Percentiles rank a stretch among this genome's conserved stretches.
These are phyloP conservation scores for Talaromyces wortmannii DNA, from an alignment of 495 filamentous ascomycete genomes.

Conservation along the genomic window DNA sequence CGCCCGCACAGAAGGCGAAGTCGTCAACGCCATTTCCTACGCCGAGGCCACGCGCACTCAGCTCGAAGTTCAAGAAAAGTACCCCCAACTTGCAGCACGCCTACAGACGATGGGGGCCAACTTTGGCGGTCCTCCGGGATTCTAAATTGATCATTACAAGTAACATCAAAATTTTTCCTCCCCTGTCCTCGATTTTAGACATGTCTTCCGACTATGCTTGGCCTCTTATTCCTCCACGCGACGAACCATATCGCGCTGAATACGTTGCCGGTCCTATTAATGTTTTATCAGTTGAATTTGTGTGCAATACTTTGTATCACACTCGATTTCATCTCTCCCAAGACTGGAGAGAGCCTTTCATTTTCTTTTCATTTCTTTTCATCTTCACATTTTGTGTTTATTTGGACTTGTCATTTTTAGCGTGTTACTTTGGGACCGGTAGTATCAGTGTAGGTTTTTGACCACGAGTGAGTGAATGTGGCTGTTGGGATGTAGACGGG, in stretches of 20 bases:
- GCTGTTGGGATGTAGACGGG: too few relatives aligned
- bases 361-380: not conserved
- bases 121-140: slow-evolving; percentile 23
- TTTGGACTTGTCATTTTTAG: too few relatives aligned
- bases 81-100: slow-evolving; percentile 83
- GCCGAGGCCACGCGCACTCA: slow-evolving; percentile 96
- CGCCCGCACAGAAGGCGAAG: slow-evolving; percentile 90
- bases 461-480: too few relatives aligned
- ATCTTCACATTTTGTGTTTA: not conserved
- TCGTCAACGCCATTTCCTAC: slow-evolving; percentile 93
- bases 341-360: not conserved
- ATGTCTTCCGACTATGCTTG: not conserved
- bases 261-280: not conserved
- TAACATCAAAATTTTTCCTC: not conserved
- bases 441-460: too few relatives aligned
- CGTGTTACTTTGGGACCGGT: too few relatives aligned
- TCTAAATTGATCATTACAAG: slow-evolving; percentile 21
- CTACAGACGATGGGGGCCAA: slow-evolving; percentile 67
- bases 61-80: slow-evolving; percentile 95
- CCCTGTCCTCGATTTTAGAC: slow-evolving; percentile 12
- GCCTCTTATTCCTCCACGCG: not conserved
- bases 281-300: not conserved
- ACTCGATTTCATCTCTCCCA: not conserved
- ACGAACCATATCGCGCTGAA: not conserved
- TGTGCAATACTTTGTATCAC: not conserved